phyloP scores from a whole-genome alignment of 345 rosid species.

The Camelina hispida region DNA sequence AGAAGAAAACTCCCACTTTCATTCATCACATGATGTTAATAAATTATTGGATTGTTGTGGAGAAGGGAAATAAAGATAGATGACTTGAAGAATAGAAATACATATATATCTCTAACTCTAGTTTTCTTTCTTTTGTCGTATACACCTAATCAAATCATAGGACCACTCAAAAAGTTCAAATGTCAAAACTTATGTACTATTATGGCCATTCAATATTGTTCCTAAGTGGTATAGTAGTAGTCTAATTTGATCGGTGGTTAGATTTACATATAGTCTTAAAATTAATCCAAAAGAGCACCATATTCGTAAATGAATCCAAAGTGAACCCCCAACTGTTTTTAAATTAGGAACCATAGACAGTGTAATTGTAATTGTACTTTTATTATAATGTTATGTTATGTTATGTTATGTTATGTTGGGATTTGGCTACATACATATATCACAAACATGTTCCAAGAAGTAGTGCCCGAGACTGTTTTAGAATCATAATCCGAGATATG shows the following conservation, averaged over 20 bases:
- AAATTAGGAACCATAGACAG: too few species aligned
- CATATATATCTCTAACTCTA: slow-evolving; percentile 1
- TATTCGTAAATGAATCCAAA: not conserved
- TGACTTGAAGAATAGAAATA: not conserved
- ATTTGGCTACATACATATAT: slow-evolving; percentile 7
- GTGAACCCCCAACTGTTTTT: not conserved
- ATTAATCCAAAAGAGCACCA: not conserved
- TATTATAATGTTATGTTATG: not conserved
- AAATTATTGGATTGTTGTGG: not conserved
- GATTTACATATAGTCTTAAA: not conserved
- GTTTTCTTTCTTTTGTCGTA: slow-evolving; percentile 17
- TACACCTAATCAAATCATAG: slow-evolving; percentile 25
- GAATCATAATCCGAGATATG: slow-evolving; percentile 38
- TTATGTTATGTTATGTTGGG: not conserved
- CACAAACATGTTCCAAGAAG: slow-evolving; percentile 50
- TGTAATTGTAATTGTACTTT: too few species aligned
- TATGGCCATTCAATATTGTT: slow-evolving; percentile 8
- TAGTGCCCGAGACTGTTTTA: slow-evolving; percentile 62
- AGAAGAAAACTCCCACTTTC: not conserved
- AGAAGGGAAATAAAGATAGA: slow-evolving; percentile 4
- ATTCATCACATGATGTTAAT: not conserved
- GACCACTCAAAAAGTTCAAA: slow-evolving; percentile 39
- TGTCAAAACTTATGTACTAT: slow-evolving; percentile 18
- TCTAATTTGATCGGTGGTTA: slow-evolving; percentile 30
- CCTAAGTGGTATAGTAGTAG: not conserved